phyloP scores from a whole-genome alignment of 768 basidiomycete genomes.

The Leccinellum rugosiceps region DNA sequence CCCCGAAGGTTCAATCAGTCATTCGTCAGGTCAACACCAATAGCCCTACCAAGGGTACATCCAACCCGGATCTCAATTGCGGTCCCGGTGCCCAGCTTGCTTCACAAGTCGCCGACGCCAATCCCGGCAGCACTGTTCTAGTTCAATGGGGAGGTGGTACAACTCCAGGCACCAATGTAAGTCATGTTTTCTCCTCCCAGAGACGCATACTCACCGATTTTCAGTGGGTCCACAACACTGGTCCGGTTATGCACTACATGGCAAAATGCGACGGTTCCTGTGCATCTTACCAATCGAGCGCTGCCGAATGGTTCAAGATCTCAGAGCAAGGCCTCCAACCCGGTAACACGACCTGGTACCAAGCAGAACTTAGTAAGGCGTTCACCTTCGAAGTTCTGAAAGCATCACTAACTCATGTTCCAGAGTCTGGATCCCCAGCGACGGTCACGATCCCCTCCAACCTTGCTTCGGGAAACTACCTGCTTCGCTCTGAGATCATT shows the following conservation, averaged over 20 bases:
- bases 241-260: constrained; percentile 73
- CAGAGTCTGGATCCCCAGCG: constrained; percentile 39
- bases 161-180: constrained; percentile 32
- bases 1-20: constrained; percentile 26
- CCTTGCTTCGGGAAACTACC: constrained; percentile 65
- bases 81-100: constrained; percentile 51
- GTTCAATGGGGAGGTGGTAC: constrained; percentile 50
- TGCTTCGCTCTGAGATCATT: constrained; percentile 75
- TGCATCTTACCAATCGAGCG: constrained; percentile 48
- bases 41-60: constrained; percentile 52
- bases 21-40: constrained; percentile 44
- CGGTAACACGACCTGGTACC: constrained; percentile 43
- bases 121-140: constrained; percentile 52
- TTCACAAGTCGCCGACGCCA: constrained; percentile 45
- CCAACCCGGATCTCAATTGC: constrained; percentile 55
- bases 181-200: neutral
- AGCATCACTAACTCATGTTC: neutral
- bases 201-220: neutral
- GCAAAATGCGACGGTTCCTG: constrained; percentile 57
- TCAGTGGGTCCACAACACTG: constrained; percentile 54
- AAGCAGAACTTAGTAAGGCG: constrained; percentile 44
- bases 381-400: neutral
- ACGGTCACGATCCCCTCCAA: constrained; percentile 43
- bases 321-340: constrained; percentile 45
- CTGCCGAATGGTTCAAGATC: constrained; percentile 74